phyloP scores from a whole-genome alignment of 352 stramenopile genomes.

The Phytophthora brassicae region DNA sequence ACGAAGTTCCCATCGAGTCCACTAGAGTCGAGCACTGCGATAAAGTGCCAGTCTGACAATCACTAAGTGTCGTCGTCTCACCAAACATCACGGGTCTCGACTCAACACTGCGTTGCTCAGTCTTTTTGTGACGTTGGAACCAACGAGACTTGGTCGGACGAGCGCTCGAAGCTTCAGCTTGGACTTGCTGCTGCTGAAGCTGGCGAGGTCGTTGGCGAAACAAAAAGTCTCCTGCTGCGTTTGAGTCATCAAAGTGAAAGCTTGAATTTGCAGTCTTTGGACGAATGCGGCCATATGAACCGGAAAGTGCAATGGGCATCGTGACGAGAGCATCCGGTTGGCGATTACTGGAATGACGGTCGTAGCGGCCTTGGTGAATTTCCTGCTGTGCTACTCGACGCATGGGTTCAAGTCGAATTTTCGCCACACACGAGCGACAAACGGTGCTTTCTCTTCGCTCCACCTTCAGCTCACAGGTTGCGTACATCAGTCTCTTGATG shows the following conservation, averaged over 20 bases:
- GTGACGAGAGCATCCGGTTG: background rate
- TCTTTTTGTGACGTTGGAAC: constrained; percentile 32
- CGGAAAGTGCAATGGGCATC: background rate
- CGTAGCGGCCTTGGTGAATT: constrained; percentile 25
- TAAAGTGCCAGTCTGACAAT: constrained; percentile 26
- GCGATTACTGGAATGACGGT: background rate
- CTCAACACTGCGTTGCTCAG: constrained; percentile 13
- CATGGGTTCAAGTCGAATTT: constrained; percentile 29
- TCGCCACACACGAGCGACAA: constrained; percentile 35
- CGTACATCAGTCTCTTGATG: constrained; percentile 38
- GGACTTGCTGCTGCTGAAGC: constrained; percentile 13
- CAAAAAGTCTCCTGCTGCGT: background rate
- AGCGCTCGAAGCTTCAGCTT: background rate
- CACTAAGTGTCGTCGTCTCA: constrained; percentile 23
- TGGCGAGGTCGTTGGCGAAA: constrained; percentile 11
- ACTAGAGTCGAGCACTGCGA: constrained; percentile 30
- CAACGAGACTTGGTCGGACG: constrained; percentile 19
- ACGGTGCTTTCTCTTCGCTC: constrained; percentile 32
- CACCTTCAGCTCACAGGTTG: constrained; percentile 31
- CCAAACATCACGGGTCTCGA: constrained; percentile 25
- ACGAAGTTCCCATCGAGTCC: constrained; percentile 16
- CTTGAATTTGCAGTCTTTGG: background rate
- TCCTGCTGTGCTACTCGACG: constrained; percentile 33
- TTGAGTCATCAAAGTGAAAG: constrained; percentile 7
- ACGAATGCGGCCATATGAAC: background rate